Evolutionary conservation across 164 flowering plant species (phyloP), one percentile per base, ranked within the genome.

Genomic region (Dillenia turbinata): DNA sequence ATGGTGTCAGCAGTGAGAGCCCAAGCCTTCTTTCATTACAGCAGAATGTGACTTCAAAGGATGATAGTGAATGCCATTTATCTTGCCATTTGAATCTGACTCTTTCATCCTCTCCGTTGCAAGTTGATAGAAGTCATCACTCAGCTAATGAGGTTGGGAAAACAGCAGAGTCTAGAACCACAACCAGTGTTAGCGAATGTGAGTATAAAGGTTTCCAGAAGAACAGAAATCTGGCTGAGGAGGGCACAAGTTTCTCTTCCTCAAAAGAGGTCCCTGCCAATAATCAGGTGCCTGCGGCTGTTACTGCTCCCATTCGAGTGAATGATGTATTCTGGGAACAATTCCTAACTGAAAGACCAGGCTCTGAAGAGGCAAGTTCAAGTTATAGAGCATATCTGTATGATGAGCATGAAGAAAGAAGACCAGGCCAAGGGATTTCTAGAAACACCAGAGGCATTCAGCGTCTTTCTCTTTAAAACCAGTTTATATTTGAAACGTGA

Each of bases 291-390:
- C 68, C 75, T 49, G 67, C 78, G 64, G 75, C 80, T 49, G 67
- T 76, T 62, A 74, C 80, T 60, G 59, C 73, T 52, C 86, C 70
- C 58, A 80, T 67, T 52, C 75, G 81, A 66, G 96, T 82, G 13
- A 94, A 94, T 69, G 99, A 94, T 80, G 82, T 76, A 8, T 92
- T 92, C 72, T 92, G 98, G 98, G 98, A 90, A 74, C 97, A 87
- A 65, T 93, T 86, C 51, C 78, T 92, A 12, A 88, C 98, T 10
- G 98, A 93, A 76, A 87, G 89, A 66, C 98, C 98, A 7, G 98
- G 92, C 12, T 79, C 84, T 62, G 97, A 93, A 79, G 96, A 87
- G 71, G 89, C 98, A 10, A 84, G 86, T 68, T 90, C 94, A 16
- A 71, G 52, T 59, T 73, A 77, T 52, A 67, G 84, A 66, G 74